Conservation (phyloP, 2,329 filamentous ascomycete species). For the Colletotrichum truncatum region DNA sequence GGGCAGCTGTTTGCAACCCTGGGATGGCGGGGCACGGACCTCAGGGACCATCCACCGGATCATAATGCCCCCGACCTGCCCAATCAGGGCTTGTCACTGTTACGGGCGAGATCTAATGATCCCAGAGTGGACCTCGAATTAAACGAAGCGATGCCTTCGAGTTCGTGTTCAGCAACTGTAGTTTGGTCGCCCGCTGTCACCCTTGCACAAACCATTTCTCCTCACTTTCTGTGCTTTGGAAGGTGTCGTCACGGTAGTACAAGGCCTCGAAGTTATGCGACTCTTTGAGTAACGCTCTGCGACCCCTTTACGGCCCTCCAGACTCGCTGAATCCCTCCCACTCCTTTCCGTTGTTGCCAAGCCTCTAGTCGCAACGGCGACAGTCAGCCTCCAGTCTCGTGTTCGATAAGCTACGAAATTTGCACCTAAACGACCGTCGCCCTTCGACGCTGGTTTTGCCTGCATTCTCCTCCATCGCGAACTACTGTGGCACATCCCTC, state of each 20-base stretch:
- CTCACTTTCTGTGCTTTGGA: background rate
- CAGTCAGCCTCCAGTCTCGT: constrained; percentile 24
- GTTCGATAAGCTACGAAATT: constrained; percentile 4
- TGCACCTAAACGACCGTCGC: constrained; percentile 1
- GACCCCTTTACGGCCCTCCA: constrained; percentile 6
- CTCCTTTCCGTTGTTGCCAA: constrained; percentile 21
- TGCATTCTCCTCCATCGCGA: background rate
- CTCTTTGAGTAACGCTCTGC: constrained; percentile 11
- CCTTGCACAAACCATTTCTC: constrained; percentile 10
- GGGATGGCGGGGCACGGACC: background rate
- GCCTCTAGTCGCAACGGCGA: constrained; percentile 22
- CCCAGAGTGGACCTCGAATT: constrained; percentile 26
- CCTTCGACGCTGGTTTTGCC: background rate
- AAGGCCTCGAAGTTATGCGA: constrained; percentile 17
- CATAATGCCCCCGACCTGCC: constrained; percentile 19
- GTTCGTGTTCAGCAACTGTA: constrained; percentile 20
- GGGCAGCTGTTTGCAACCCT: constrained; percentile 9
- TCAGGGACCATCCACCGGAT: constrained; percentile 14
- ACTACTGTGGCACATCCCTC: background rate
- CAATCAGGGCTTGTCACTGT: constrained; percentile 15
- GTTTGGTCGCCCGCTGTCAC: background rate
- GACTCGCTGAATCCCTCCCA: constrained; percentile 25
- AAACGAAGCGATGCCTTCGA: constrained; percentile 24
- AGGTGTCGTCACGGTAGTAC: constrained; percentile 1
- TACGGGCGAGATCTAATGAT: constrained; percentile 17